Conservation (phyloP, 768 basidiomycete genomes). For the Rhodotorula diobovata region DNA sequence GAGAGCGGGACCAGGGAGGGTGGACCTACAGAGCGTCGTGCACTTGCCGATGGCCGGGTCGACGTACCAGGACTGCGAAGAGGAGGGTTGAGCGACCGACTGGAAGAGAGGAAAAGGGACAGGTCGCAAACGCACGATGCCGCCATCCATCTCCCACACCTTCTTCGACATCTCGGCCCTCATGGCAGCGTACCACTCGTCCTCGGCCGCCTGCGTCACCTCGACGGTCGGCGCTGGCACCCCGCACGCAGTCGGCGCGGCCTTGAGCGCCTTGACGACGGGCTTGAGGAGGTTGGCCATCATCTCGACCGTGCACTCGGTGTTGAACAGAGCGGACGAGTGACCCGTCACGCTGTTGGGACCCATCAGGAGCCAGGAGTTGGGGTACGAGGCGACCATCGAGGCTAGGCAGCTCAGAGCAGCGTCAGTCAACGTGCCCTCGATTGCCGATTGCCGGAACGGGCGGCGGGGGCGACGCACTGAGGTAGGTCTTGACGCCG, state of each 20-base stretch:
- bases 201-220: conserved; percentile 37
- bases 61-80: not conserved
- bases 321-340: conserved; percentile 40
- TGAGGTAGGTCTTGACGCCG: conserved; percentile 27
- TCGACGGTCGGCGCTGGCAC: conserved; percentile 34
- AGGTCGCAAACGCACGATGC: not conserved
- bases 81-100: not conserved
- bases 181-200: conserved; percentile 16
- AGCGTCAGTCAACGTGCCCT: not conserved
- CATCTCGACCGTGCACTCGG: conserved; percentile 24
- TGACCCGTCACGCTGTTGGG: conserved; percentile 42
- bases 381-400: conserved; percentile 24
- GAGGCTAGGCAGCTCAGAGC: not conserved
- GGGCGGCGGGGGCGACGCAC: not conserved
- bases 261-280: conserved; percentile 14
- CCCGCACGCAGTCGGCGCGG: not conserved
- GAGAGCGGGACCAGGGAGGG: not conserved
- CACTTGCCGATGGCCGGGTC: not conserved
- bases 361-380: conserved; percentile 40
- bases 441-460: no score
- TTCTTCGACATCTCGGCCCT: conserved; percentile 31
- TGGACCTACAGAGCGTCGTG: not conserved
- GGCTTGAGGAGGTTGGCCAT: not conserved
- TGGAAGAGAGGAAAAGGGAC: not conserved
- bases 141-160: conserved; percentile 38